Conservation (phyloP, 129 eudicot genomes). For the Artemisia argyi region DNA sequence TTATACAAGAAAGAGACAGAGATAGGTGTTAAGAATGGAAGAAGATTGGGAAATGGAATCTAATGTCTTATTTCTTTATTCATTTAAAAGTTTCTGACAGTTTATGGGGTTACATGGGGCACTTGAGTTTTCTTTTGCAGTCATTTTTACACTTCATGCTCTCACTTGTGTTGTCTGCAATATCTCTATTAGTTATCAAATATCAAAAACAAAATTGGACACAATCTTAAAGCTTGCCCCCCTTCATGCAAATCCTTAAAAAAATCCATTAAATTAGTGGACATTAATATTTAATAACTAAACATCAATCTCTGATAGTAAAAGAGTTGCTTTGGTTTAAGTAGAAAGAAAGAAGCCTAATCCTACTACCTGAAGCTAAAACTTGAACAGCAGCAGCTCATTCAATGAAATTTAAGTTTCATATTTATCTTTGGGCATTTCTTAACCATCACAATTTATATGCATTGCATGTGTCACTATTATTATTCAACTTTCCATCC, state of each 20-base stretch:
- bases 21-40: background rate
- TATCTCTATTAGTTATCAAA: background rate
- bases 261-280: background rate
- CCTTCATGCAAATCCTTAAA: constrained; percentile 12
- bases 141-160: constrained; percentile 27
- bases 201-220: background rate
- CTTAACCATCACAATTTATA: background rate
- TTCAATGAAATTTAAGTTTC: background rate
- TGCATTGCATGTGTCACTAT: background rate
- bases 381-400: background rate
- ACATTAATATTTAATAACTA: background rate
- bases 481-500: background rate
- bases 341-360: background rate
- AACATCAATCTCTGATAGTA: too few species aligned
- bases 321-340: too few species aligned
- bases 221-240: constrained; percentile 25
- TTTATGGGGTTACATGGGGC: constrained; percentile 68
- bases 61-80: constrained; percentile 35
- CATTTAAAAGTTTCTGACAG: constrained; percentile 54
- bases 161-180: constrained; percentile 19
- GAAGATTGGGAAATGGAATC: constrained; percentile 63
- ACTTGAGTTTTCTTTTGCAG: constrained; percentile 46
- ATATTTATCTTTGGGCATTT: background rate
- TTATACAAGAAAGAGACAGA: background rate
- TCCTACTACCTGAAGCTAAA: background rate